A percentile compares a stretch with the other conserved stretches of the same genome.
These are phyloP conservation scores for Ophiognomonia clavigignenti-juglandacearum DNA, from an alignment of 2,329 filamentous ascomycete genomes.

Conservation along the genomic window DNA sequence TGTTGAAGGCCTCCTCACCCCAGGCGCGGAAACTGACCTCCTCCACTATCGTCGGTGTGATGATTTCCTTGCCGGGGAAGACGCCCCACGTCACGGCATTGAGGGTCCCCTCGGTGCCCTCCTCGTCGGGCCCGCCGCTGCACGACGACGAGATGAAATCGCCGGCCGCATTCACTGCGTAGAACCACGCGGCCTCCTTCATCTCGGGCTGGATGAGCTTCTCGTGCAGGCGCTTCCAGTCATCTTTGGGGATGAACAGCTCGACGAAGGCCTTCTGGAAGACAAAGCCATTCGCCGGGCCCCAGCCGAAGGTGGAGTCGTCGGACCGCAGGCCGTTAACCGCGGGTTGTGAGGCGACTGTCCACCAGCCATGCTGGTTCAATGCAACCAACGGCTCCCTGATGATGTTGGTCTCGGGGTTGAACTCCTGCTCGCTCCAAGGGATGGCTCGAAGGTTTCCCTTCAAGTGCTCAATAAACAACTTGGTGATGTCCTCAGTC, in stretches of 20 bases:
- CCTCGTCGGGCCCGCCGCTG: slow-evolving; percentile 19
- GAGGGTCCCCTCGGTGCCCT: no score
- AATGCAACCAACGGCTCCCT: slow-evolving; percentile 68
- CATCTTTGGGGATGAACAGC: slow-evolving; percentile 74
- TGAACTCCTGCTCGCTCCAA: slow-evolving; percentile 88
- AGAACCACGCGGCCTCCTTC: slow-evolving; percentile 73
- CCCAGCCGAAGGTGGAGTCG: slow-evolving; percentile 86
- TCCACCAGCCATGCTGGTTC: slow-evolving; percentile 88
- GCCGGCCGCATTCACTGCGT: slow-evolving; percentile 74
- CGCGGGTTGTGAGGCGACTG: slow-evolving; percentile 88
- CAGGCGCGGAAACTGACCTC: slow-evolving; percentile 90
- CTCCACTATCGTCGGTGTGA: slow-evolving; percentile 95
- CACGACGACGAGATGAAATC: slow-evolving; percentile 70
- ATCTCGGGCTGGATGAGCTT: slow-evolving; percentile 56
- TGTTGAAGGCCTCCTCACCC: slow-evolving; percentile 92
- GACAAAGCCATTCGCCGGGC: slow-evolving; percentile 84
- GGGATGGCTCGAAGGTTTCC: slow-evolving; percentile 79
- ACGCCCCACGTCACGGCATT: slow-evolving; percentile 98
- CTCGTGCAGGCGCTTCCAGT: slow-evolving; percentile 65
- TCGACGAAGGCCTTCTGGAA: slow-evolving; percentile 99
- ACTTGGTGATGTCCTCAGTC: slow-evolving; percentile 64
- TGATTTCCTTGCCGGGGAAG: slow-evolving; percentile 92
- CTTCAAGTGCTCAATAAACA: slow-evolving; percentile 78
- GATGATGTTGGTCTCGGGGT: slow-evolving; percentile 80
- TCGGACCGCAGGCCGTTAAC: slow-evolving; percentile 79